A percentile compares a stretch with the other conserved stretches of the same genome.
These are phyloP conservation scores for Thermoascus crustaceus DNA, from an alignment of 2,329 filamentous ascomycete species.

Conservation along the genomic window DNA sequence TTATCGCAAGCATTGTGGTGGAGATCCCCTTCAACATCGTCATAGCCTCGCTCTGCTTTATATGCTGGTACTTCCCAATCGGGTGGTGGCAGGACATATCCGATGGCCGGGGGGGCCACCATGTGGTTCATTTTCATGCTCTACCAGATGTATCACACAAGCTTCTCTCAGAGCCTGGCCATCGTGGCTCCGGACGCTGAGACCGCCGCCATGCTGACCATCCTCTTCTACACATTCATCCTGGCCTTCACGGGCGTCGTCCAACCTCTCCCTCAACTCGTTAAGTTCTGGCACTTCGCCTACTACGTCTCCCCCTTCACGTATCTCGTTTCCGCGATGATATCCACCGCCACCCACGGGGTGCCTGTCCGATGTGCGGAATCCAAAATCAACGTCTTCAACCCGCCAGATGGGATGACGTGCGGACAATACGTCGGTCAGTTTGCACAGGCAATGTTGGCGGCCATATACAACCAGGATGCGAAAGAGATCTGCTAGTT, in stretches of 20 bases:
- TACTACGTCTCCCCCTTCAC: slow-evolving; percentile 59
- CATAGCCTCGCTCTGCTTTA: slow-evolving; percentile 57
- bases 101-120: neutral
- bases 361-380: slow-evolving; percentile 21
- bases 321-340: slow-evolving; percentile 46
- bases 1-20: slow-evolving; percentile 57
- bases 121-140: slow-evolving; percentile 1
- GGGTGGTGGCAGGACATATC: slow-evolving; percentile 32
- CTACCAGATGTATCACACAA: neutral
- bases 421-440: slow-evolving; percentile 46
- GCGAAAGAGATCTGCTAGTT: slow-evolving; percentile 43
- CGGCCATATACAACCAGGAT: slow-evolving; percentile 37
- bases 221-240: slow-evolving; percentile 45
- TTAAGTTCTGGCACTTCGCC: slow-evolving; percentile 74
- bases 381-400: slow-evolving; percentile 24
- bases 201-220: slow-evolving; percentile 52
- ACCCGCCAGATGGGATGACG: slow-evolving; percentile 51
- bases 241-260: slow-evolving; percentile 42
- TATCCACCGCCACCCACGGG: slow-evolving; percentile 31
- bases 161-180: slow-evolving; percentile 1
- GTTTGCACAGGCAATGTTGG: slow-evolving; percentile 29
- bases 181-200: slow-evolving; percentile 40
- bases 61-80: slow-evolving; percentile 64
- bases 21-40: slow-evolving; percentile 62
- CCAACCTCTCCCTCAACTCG: slow-evolving; percentile 35